Conservation (phyloP, 2,329 filamentous ascomycete species). For the Capronia epimyces region DNA sequence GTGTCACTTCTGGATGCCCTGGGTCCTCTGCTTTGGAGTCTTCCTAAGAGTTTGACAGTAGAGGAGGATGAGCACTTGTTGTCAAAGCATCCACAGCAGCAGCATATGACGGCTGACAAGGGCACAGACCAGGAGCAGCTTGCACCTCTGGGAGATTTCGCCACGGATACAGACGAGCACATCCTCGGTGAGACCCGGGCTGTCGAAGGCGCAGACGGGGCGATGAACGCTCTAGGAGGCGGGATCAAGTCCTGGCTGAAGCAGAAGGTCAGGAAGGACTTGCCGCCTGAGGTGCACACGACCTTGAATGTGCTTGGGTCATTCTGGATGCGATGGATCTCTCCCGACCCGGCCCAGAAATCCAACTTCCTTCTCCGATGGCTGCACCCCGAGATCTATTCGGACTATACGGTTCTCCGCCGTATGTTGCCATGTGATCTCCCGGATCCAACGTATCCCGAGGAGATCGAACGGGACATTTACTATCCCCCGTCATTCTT, state of each 20-base stretch:
- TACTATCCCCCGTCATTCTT: constrained; percentile 68
- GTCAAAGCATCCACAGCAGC: background rate
- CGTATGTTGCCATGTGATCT: constrained; percentile 22
- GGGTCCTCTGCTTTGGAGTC: constrained; percentile 52
- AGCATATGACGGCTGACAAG: constrained; percentile 23
- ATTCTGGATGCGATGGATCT: constrained; percentile 22
- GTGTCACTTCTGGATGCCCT: constrained; percentile 48
- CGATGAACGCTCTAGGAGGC: constrained; percentile 12
- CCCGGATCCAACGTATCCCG: constrained; percentile 53
- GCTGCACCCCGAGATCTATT: constrained; percentile 24
- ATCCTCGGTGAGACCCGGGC: constrained; percentile 4
- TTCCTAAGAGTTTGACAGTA: constrained; percentile 53
- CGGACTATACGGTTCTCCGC: constrained; percentile 19
- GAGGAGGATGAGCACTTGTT: constrained; percentile 18
- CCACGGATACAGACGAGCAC: constrained; percentile 40
- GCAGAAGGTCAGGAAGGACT: constrained; percentile 16
- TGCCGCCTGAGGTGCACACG: constrained; percentile 14
- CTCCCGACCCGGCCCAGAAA: constrained; percentile 11
- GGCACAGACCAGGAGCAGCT: constrained; percentile 34
- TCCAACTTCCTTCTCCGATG: constrained; percentile 38
- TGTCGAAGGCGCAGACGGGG: constrained; percentile 17
- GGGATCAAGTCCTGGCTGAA: constrained; percentile 11
- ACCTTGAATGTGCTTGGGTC: background rate
- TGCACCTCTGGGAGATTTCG: constrained; percentile 37
- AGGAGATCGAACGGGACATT: constrained; percentile 58